Conservation (phyloP, 805 yeast species). For the Lipomyces kockii region DNA sequence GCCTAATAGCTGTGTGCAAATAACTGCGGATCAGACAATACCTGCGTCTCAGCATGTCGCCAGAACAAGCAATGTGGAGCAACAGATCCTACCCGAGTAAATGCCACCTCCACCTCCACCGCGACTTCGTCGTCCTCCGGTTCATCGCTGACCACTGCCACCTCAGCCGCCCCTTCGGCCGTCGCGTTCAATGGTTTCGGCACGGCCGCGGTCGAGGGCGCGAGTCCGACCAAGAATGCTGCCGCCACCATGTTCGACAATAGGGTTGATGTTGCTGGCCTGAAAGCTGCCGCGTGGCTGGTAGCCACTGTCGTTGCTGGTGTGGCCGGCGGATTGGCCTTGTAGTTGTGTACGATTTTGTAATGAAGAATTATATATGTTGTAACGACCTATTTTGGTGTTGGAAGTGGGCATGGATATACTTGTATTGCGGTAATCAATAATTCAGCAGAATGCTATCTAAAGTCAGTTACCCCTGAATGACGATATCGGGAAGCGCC, state of each 20-base stretch:
- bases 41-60: slow-evolving; percentile 3
- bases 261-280: neutral
- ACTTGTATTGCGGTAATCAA: neutral
- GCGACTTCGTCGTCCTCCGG: neutral
- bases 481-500: too few species aligned
- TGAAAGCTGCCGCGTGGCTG: neutral
- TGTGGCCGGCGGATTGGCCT: neutral
- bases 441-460: neutral
- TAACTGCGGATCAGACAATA: slow-evolving; percentile 6
- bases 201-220: neutral
- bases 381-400: neutral
- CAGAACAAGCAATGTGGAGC: slow-evolving; percentile 3
- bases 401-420: neutral
- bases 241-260: neutral
- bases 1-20: neutral
- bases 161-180: neutral
- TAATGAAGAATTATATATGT: neutral
- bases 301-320: neutral
- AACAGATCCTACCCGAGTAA: slow-evolving; percentile 3
- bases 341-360: neutral
- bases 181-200: slow-evolving; percentile 1
- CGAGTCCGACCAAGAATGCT: neutral
- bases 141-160: neutral
- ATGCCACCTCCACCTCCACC: neutral
- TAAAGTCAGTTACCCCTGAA: too few species aligned